Conservation (phyloP, 2,329 filamentous ascomycete species). For the Exophiala calicioides region DNA sequence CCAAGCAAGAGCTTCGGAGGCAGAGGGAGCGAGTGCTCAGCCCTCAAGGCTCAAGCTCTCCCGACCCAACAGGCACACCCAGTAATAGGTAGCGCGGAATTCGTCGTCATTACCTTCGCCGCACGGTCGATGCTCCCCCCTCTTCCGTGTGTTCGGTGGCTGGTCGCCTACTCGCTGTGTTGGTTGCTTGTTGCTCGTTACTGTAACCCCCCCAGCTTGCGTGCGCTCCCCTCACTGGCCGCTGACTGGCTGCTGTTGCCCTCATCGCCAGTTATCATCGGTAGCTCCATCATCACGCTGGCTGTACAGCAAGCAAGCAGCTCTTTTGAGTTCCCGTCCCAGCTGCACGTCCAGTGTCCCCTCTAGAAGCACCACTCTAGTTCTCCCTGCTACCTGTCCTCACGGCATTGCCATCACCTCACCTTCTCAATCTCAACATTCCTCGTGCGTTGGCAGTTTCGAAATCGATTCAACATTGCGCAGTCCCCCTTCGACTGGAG, state of each 20-base stretch:
- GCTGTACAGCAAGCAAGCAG: too few relatives aligned
- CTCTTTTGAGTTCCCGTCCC: conserved; percentile 8
- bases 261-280: conserved; percentile 18
- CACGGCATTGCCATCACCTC: background rate
- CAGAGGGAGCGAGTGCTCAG: background rate
- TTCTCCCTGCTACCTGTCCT: background rate
- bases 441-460: conserved; percentile 3
- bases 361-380: conserved; percentile 1
- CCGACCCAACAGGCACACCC: too few relatives aligned
- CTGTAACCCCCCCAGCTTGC: background rate
- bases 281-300: too few relatives aligned
- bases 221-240: background rate
- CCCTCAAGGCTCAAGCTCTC: too few relatives aligned
- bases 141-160: too few relatives aligned
- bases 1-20: too few relatives aligned
- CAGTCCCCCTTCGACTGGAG: conserved; percentile 13
- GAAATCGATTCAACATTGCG: conserved; percentile 1
- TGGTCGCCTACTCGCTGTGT: too few relatives aligned
- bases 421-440: conserved; percentile 2
- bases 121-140: too few relatives aligned
- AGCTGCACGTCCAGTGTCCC: background rate
- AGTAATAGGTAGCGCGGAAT: too few relatives aligned
- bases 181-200: background rate
- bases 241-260: conserved; percentile 9
- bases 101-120: too few relatives aligned